Evolutionary conservation across 2,329 filamentous ascomycete genomes (phyloP).

Genomic region (Cryphonectria naterciae): DNA sequence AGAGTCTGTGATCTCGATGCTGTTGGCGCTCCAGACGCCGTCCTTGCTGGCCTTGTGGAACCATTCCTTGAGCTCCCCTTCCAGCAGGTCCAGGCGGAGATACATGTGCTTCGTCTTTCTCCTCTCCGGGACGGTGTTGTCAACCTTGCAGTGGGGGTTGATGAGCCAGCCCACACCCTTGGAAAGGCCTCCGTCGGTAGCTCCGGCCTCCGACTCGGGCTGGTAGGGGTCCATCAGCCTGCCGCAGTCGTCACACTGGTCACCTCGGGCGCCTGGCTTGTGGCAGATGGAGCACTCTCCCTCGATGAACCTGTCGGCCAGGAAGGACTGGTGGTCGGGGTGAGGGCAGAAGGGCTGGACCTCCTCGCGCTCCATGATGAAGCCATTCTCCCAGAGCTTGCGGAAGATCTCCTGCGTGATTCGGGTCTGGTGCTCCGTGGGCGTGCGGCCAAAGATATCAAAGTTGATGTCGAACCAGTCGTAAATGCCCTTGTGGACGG

Average conservation of each 20-base stretch:
- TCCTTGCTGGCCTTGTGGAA: constrained; percentile 72
- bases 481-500: constrained; percentile 87
- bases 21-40: constrained; percentile 77
- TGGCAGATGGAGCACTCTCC: constrained; percentile 76
- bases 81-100: constrained; percentile 82
- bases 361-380: constrained; percentile 82
- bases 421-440: constrained; percentile 84
- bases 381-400: constrained; percentile 86
- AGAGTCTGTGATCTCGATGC: constrained; percentile 74
- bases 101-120: constrained; percentile 89
- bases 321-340: constrained; percentile 72
- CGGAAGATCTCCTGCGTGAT: constrained; percentile 92
- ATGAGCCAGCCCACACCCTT: constrained; percentile 48
- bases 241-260: constrained; percentile 65
- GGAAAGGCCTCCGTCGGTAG: constrained; percentile 41
- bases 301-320: constrained; percentile 87
- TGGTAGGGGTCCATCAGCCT: constrained; percentile 73
- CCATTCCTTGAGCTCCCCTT: constrained; percentile 78
- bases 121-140: constrained; percentile 78
- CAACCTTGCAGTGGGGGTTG: constrained; percentile 89
- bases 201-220: constrained; percentile 42
- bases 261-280: constrained; percentile 71
- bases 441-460: constrained; percentile 92
- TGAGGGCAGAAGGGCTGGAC: constrained; percentile 81
- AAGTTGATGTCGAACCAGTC: constrained; percentile 96